Base-by-base conservation (phyloP, 2,329 filamentous ascomycete species). In the Aspergillus hiratsukae region DNA sequence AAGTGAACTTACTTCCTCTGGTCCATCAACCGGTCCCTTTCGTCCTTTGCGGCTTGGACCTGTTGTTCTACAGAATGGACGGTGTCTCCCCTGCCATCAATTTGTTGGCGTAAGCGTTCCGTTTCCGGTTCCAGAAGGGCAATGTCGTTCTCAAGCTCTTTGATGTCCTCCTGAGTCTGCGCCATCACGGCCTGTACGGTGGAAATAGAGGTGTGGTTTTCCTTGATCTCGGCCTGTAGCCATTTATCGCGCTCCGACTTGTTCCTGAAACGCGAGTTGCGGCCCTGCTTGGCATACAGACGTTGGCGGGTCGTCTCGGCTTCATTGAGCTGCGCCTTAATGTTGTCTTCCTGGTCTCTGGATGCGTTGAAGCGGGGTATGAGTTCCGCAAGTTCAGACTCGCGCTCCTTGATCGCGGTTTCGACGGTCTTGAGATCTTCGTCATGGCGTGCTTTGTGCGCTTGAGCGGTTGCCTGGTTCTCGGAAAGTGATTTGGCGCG, bases 251-350 rank as follows among this genome's bases (percentile, higher is more conserved):
- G 87, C 70, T 97, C 91, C 8, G 84, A 83, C 77, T 96, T 96
- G 72, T 86, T 95, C 68, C 83, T 88, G 74, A 96, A 99, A 60
- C 91, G 88, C 19, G 89, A 88, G 62, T 89, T 91, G 48, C 93
- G 87, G 46, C 88, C 91, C 75, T 99, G 93, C 73, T 99, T 99
- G 51, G 89, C 90, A 69, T 96, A 90, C 7, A 99, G 82, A 40
- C 92, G 87, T 61, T 89, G 86, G 45, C 90, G 83, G 4, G 84
- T 82, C 7, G 87, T 87, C 66, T 95, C 89, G 0, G 88, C 88
- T 51, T 88, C 81, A 49, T 91, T 88, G 10, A 97, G 80, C 57
- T 88, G 85, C 54, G 87, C 80, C 66, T 87, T 87, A 28, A 90
- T 79, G 17, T 84, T 81, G 17, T 82, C 81, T 69, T 97, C 94